A percentile compares a stretch with the other conserved stretches of the same genome.
Conservation (phyloP, 2,329 filamentous ascomycete species). For the Cladophialophora exuberans region DNA sequence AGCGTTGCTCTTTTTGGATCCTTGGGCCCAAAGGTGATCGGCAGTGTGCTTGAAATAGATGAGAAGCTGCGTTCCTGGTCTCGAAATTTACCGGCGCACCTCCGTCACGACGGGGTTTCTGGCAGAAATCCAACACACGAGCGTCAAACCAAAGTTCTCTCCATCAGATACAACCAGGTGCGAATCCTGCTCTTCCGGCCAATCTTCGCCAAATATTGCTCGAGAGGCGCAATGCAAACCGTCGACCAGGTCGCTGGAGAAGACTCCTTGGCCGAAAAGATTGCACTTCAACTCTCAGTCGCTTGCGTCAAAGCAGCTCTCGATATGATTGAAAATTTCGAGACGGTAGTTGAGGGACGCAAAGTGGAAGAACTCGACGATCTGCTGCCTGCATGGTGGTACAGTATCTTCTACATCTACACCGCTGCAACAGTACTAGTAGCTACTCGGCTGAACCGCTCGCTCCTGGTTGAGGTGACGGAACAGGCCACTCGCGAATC, state of each 20-base stretch:
- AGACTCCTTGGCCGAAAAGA: neutral
- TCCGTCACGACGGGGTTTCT: neutral
- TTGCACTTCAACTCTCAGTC: conserved; percentile 34
- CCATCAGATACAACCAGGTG: conserved; percentile 3
- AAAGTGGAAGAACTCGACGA: conserved; percentile 25
- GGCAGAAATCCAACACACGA: neutral
- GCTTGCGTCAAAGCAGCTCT: conserved; percentile 41
- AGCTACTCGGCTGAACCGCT: conserved; percentile 33
- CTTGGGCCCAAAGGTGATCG: conserved; percentile 5
- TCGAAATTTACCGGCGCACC: neutral
- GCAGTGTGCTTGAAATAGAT: conserved; percentile 12
- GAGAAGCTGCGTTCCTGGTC: neutral
- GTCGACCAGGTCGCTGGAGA: too few relatives aligned
- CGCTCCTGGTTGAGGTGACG: neutral
- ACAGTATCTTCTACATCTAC: conserved; percentile 42
- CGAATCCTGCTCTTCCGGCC: conserved; percentile 18
- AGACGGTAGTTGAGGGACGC: conserved; percentile 17
- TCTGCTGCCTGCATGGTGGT: conserved; percentile 43
- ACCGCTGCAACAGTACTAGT: conserved; percentile 41
- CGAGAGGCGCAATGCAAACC: neutral
- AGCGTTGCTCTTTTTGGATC: conserved; percentile 3
- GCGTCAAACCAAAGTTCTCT: conserved; percentile 13
- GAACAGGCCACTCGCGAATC: neutral
- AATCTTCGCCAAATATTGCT: conserved; percentile 9
- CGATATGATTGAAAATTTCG: conserved; percentile 39